phyloP scores from a whole-genome alignment of 345 rosid genomes.

The Citrus unshiu region DNA sequence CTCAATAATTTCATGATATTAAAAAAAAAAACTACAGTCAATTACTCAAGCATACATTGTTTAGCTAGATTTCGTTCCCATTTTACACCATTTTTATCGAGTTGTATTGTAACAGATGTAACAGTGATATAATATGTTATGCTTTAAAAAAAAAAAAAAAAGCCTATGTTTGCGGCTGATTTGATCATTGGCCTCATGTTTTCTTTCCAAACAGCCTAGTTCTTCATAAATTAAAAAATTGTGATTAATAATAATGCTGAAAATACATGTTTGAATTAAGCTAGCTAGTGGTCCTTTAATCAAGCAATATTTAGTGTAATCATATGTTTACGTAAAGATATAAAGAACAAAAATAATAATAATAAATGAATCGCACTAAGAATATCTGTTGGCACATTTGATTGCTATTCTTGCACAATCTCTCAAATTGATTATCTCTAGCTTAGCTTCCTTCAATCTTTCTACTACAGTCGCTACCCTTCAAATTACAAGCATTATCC shows the following conservation, averaged over 20 bases:
- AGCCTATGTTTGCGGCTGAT: no score
- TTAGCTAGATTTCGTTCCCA: background rate
- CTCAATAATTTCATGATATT: background rate
- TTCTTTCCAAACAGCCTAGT: background rate
- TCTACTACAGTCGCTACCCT: no score
- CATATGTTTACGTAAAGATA: background rate
- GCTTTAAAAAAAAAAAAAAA: background rate
- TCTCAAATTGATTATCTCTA: background rate
- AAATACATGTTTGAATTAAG: constrained; percentile 5
- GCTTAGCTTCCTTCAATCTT: background rate
- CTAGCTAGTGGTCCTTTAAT: background rate
- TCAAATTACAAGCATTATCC: no score
- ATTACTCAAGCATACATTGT: background rate
- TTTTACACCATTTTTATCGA: constrained; percentile 8
- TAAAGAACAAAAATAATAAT: background rate
- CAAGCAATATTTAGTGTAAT: background rate
- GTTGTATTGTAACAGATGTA: background rate
- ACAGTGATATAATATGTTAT: constrained; percentile 26
- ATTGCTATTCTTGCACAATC: background rate
- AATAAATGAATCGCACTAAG: background rate
- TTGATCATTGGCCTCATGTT: no score
- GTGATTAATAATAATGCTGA: constrained; percentile 2
- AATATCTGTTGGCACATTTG: background rate
- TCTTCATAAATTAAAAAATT: constrained; percentile 11
- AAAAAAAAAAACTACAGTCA: background rate